phyloP scores from a whole-genome alignment of 345 rosid species.

The Linum lewisii region DNA sequence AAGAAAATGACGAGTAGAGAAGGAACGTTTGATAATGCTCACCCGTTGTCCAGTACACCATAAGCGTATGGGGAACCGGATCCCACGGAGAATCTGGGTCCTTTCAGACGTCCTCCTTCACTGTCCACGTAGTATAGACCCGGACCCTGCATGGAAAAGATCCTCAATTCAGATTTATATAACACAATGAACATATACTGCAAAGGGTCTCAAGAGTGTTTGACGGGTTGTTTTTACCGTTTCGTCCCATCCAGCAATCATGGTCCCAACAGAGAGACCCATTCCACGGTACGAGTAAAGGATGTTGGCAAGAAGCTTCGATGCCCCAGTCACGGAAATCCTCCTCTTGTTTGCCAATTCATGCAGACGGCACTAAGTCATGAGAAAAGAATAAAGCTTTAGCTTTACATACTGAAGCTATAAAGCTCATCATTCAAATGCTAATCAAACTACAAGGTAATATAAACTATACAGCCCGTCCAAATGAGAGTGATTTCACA shows the following conservation, averaged over 20 bases:
- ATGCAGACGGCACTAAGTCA: conserved; percentile 80
- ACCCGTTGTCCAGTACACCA: conserved; percentile 96
- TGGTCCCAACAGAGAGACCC: conserved; percentile 97
- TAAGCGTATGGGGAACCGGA: conserved; percentile 99
- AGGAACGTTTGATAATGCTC: conserved; percentile 18
- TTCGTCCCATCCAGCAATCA: conserved; percentile 99
- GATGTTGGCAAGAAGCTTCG: conserved; percentile 96
- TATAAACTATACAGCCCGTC: neutral
- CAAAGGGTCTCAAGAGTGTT: neutral
- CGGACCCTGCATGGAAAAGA: conserved; percentile 60
- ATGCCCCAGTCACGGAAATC: conserved; percentile 96
- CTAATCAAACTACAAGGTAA: neutral
- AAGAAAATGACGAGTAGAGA: neutral
- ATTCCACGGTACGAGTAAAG: conserved; percentile 94
- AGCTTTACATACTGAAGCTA: neutral
- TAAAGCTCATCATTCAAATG: neutral
- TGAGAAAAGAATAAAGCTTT: conserved; percentile 10
- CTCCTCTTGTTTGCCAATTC: conserved; percentile 96
- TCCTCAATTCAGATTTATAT: conserved; percentile 1
- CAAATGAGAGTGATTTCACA: neutral
- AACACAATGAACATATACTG: neutral
- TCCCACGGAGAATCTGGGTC: conserved; percentile 93
- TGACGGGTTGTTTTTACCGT: conserved; percentile 34
- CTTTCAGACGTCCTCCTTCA: conserved; percentile 97
- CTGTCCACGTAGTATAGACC: conserved; percentile 95